These are phyloP conservation scores for Posidonia australis DNA, from an alignment of 106 monocot species.

Conservation along the genomic window DNA sequence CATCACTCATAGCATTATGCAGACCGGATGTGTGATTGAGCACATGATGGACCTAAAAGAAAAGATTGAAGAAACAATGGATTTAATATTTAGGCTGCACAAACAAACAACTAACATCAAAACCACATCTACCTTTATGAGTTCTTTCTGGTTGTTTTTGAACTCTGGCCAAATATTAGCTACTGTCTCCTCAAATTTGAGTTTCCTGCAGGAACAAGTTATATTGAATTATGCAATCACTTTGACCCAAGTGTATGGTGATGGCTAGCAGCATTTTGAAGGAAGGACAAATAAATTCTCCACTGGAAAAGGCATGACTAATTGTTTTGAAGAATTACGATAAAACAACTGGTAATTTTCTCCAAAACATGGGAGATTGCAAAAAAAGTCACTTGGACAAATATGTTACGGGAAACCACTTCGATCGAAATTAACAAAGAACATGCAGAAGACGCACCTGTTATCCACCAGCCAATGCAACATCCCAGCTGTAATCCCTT, in stretches of 20 bases:
- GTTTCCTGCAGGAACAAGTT: slow-evolving; percentile 43
- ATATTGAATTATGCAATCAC: neutral
- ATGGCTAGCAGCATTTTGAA: neutral
- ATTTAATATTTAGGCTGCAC: neutral
- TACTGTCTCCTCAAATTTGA: slow-evolving; percentile 69
- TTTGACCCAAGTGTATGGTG: neutral
- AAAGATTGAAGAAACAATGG: neutral
- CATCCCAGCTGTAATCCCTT: slow-evolving; percentile 82
- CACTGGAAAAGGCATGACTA: too few relatives aligned
- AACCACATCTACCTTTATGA: slow-evolving; percentile 51
- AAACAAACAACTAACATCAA: neutral
- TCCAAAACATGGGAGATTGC: too few relatives aligned
- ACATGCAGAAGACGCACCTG: slow-evolving; percentile 26
- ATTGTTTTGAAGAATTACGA: too few relatives aligned
- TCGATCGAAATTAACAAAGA: neutral
- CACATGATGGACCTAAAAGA: slow-evolving; percentile 74
- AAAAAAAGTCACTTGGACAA: neutral
- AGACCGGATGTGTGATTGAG: slow-evolving; percentile 94
- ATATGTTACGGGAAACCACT: neutral
- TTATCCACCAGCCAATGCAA: slow-evolving; percentile 92
- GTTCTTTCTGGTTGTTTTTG: slow-evolving; percentile 50
- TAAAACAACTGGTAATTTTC: too few relatives aligned
- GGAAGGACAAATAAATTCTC: neutral
- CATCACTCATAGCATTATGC: slow-evolving; percentile 70
- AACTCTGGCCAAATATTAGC: slow-evolving; percentile 94